phyloP scores from a whole-genome alignment of 106 monocot genomes.

The Phalaenopsis aphrodite region DNA sequence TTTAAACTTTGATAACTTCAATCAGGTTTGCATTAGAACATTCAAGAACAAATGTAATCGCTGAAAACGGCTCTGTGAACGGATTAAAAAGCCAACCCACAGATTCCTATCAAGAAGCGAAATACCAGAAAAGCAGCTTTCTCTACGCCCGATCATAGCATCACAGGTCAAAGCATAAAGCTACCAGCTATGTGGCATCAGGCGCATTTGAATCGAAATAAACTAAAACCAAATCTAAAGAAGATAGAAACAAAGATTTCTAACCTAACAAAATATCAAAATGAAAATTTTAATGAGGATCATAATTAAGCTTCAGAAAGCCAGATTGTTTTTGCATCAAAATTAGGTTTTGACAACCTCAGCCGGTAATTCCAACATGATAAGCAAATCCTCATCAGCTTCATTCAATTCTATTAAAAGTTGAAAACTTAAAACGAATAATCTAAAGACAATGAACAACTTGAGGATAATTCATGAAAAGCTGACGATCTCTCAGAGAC shows the following conservation, averaged over 20 bases:
- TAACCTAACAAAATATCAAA: background rate
- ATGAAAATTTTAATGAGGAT: background rate
- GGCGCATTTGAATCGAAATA: background rate
- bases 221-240: background rate
- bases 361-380: constrained; percentile 5
- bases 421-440: background rate
- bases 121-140: constrained; percentile 3
- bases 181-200: constrained; percentile 19
- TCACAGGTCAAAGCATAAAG: constrained; percentile 23
- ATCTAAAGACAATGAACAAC: background rate
- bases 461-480: background rate
- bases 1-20: no score
- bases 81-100: constrained; percentile 11
- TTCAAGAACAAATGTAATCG: constrained; percentile 12
- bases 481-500: constrained; percentile 18
- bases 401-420: no score
- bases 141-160: constrained; percentile 37
- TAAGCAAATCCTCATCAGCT: background rate
- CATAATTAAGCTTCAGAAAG: background rate
- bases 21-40: no score
- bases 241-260: background rate
- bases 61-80: constrained; percentile 34
- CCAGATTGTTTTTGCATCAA: background rate
- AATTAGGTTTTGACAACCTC: background rate
- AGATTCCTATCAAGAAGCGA: constrained; percentile 36